phyloP scores from a whole-genome alignment of 176 grass and related monocot genomes.

The Pharus latifolius region DNA sequence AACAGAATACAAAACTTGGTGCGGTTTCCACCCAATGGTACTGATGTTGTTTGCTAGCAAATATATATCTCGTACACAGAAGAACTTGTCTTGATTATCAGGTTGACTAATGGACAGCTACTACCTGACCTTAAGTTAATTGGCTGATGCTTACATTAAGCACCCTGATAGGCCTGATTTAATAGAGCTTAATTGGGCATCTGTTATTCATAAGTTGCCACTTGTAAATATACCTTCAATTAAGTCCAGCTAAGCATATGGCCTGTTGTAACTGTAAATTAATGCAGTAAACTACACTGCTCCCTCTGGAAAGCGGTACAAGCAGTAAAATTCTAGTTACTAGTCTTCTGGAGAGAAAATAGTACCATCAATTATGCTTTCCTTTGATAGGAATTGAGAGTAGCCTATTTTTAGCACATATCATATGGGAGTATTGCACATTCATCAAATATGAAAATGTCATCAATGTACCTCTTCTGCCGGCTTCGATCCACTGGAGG shows the following conservation, averaged over 20 bases:
- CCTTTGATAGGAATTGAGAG: background rate
- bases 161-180: background rate
- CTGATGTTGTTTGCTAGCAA: background rate
- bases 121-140: background rate
- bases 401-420: slow-evolving; percentile 4
- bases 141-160: background rate
- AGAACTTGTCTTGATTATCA: background rate
- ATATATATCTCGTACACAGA: background rate
- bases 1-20: background rate
- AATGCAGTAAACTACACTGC: background rate
- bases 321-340: background rate
- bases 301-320: background rate
- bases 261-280: background rate
- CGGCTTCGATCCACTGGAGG: slow-evolving; percentile 38
- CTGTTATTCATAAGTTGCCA: background rate
- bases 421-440: background rate
- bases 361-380: background rate
- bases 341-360: background rate
- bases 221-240: background rate
- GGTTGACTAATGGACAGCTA: background rate
- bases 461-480: slow-evolving; percentile 41
- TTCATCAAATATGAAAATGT: background rate
- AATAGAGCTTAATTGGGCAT: no score
- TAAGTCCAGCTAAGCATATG: background rate
- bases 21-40: background rate